Base-by-base conservation (phyloP, 2,329 filamentous ascomycete species). In the Passalora sequoiae region DNA sequence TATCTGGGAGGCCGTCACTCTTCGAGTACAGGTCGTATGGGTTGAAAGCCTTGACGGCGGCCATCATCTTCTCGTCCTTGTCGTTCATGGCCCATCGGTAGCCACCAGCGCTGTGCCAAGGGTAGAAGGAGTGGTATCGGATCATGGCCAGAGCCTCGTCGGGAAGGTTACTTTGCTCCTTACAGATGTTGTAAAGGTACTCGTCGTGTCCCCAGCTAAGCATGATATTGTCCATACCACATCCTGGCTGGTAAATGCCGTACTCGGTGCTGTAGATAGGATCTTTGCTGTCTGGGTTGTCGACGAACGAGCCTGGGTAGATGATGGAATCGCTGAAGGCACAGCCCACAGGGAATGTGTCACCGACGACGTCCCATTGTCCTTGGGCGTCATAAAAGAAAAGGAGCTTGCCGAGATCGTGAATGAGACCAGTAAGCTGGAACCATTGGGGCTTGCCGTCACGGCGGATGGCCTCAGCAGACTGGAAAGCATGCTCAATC, bases 21-120 rank as follows among this genome's bases (percentile, higher is more conserved):
- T 94, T 94, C 71, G 84, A 91, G 71, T 94, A 94, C 40, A 94
- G 63, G 62, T 94, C 89, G 59, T 94, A 95, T 0, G 88, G 87
- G 64, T 94, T 94, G 68, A 95, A 94, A 0, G 85, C 86, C 65
- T 79, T 77, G 38, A 94, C 88, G 6, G 87, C 87, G 60, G 79
- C 78, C 56, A 94, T 70, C 82, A 94, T 89, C 58, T 76, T 75
- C 65, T 83, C 69, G 58, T 95, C 89, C 62, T 89, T 83, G 48
- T 84, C 80, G 63, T 83, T 77, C 88, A 94, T 94, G 65, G 94
- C 77, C 67, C 87, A 80, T 48, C 68, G 67, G 69, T 95, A 95
- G 5, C 86, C 88, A 42, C 83, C 83, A 64, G 84, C 82, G 49
- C 75, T 79, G 69, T 94, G 89, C 89, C 88, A 95, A 12, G 89